Base-by-base conservation (phyloP, 306 rosid species). In the Quercus suber region DNA sequence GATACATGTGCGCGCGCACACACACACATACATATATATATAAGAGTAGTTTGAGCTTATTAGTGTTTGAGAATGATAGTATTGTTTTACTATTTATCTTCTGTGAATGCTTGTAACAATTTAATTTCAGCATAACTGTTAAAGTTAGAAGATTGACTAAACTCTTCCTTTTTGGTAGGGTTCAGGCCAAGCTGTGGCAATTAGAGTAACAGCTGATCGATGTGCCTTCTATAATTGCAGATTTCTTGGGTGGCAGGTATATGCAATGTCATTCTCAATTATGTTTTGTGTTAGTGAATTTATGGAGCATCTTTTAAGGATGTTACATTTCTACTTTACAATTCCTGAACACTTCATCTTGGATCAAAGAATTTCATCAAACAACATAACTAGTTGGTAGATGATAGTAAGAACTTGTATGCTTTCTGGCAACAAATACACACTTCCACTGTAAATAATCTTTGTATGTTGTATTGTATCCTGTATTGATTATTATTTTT, bases 231-330 rank as follows among this genome's bases (percentile, higher is more conserved):
- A 92, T 74, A 92, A 90, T 82, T 94, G 98, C 85, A 90, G 94
- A 83, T 94, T 94, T 87, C 94, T 92, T 70, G 98, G 98, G 72
- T 94, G 97, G 97, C 98, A 94, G 98, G 98, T 92, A 84, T 56
- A 25, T 76, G 43, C 74, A 23, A 41, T 76, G 76, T 76, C 31
- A 52, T 49, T 73, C 13, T 79, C 27, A 3, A 45, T 84, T 61
- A 23, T 10, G 14, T 81, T 45, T 63, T 73, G 73, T 68, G 70
- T 76, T 55, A 70, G 74, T 70, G 65, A 67, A 72, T 76, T 76
- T 35, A 23, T 57, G 45, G 55, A 18, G 43, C 73, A 51, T 21
- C 33, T 67, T 58, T 30, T 79, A 37, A 57, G n/a, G 69, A 61
- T 79, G 30, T 17, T 72, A 28, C 71, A 82, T n/a, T 80, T 55